phyloP scores from a whole-genome alignment of 2,329 filamentous ascomycete genomes.

The Dactylellina leptospora region DNA sequence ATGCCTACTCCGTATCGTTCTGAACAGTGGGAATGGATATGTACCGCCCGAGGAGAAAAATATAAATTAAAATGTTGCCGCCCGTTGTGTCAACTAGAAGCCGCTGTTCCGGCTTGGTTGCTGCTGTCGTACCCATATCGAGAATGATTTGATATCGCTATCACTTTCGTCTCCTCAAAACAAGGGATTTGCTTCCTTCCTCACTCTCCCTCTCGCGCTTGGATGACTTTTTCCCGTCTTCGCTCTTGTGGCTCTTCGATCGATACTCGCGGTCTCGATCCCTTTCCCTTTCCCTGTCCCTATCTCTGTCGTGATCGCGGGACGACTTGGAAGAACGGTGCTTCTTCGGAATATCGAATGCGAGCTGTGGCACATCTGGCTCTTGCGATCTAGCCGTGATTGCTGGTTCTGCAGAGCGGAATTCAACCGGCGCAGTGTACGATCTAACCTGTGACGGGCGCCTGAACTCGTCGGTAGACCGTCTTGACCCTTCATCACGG shows the following conservation, averaged over 20 bases:
- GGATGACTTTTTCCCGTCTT: too few species aligned
- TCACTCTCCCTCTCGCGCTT: conserved; percentile 17
- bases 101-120: conserved; percentile 27
- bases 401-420: not conserved
- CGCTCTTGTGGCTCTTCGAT: not conserved
- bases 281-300: not conserved
- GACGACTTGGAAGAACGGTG: conserved; percentile 1
- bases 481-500: conserved; percentile 29
- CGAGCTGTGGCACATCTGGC: conserved; percentile 33
- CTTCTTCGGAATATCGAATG: conserved; percentile 40
- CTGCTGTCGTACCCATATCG: conserved; percentile 22
- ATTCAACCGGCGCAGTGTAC: conserved; percentile 27
- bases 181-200: conserved; percentile 33
- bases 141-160: conserved; percentile 10
- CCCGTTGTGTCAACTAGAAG: conserved; percentile 20
- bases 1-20: not conserved
- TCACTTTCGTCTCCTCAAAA: conserved; percentile 48
- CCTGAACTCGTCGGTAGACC: conserved; percentile 21
- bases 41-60: conserved; percentile 24
- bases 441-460: conserved; percentile 32
- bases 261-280: not conserved
- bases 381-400: not conserved
- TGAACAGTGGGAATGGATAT: not conserved
- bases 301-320: not conserved
- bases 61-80: conserved; percentile 1